A percentile compares a stretch with the other conserved stretches of the same genome.
Evolutionary conservation across 2,329 filamentous ascomycete species (phyloP).

Genomic region (Rachicladosporium sp.): DNA sequence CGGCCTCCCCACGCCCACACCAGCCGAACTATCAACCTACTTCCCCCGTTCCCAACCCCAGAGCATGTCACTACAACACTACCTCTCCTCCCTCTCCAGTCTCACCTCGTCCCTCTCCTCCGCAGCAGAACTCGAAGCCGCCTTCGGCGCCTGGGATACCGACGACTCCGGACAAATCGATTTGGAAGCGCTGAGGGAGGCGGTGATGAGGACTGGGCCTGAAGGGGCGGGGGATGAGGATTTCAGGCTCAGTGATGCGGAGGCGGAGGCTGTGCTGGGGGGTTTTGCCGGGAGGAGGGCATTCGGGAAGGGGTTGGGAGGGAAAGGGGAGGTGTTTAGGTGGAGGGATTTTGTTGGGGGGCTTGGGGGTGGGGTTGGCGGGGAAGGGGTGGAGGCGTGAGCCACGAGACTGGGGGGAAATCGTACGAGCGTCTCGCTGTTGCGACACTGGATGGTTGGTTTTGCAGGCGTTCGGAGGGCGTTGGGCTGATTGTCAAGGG

Average conservation of each 20-base stretch:
- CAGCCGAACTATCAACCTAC: constrained; percentile 63
- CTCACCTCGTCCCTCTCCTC: constrained; percentile 64
- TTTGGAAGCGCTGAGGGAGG: constrained; percentile 66
- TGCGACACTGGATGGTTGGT: too few species aligned
- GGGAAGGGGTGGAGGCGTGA: neutral
- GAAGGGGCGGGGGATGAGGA: constrained; percentile 50
- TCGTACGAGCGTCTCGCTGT: too few species aligned
- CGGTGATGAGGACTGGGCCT: constrained; percentile 67
- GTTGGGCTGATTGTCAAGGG: too few species aligned
- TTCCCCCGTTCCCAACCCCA: constrained; percentile 57
- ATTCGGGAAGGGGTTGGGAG: constrained; percentile 53
- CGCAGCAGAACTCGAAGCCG: constrained; percentile 68
- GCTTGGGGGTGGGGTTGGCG: constrained; percentile 25
- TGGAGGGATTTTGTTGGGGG: constrained; percentile 79
- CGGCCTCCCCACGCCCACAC: constrained; percentile 56
- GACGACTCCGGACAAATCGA: constrained; percentile 92
- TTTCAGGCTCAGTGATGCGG: constrained; percentile 50
- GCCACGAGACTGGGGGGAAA: too few species aligned
- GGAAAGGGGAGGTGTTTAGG: constrained; percentile 72
- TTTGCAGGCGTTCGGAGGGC: too few species aligned
- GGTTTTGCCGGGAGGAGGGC: constrained; percentile 76
- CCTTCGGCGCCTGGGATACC: constrained; percentile 90
- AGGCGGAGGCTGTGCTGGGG: constrained; percentile 77
- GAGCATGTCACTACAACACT: constrained; percentile 71
- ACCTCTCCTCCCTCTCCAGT: constrained; percentile 69